phyloP scores from a whole-genome alignment of 257 asterid species.

The Mitragyna speciosa region DNA sequence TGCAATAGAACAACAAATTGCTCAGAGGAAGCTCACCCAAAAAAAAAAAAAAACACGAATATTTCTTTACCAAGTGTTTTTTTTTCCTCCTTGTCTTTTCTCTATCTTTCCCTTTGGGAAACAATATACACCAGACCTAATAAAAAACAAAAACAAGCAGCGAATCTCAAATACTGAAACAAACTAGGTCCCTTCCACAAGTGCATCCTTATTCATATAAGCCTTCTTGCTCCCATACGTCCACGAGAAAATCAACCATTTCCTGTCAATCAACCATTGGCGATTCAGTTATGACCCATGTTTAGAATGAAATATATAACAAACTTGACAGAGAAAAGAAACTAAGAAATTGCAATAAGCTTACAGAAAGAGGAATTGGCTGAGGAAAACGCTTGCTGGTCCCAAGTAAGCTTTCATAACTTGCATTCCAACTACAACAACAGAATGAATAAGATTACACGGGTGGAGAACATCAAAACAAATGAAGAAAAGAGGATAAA shows the following conservation, averaged over 20 bases:
- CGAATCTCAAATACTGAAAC: not conserved
- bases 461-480: not conserved
- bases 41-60: not conserved
- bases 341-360: slow-evolving; percentile 21
- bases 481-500: not conserved
- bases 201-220: slow-evolving; percentile 41
- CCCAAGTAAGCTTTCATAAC: slow-evolving; percentile 59
- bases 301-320: not conserved
- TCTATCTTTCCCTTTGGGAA: slow-evolving; percentile 9
- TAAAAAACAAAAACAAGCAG: not conserved
- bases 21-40: not conserved
- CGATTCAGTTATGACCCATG: slow-evolving; percentile 12
- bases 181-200: not conserved
- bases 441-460: not conserved
- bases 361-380: slow-evolving; percentile 71
- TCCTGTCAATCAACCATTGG: slow-evolving; percentile 39
- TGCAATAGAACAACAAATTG: not conserved
- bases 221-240: slow-evolving; percentile 78
- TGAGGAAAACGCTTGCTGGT: slow-evolving; percentile 61
- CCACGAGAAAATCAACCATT: slow-evolving; percentile 77
- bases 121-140: slow-evolving; percentile 27
- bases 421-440: slow-evolving; percentile 58
- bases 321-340: not conserved
- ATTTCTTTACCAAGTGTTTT: not conserved
- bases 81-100: not conserved